Base-by-base conservation (phyloP, 2,329 filamentous ascomycete genomes). In the Neonectria hederae region DNA sequence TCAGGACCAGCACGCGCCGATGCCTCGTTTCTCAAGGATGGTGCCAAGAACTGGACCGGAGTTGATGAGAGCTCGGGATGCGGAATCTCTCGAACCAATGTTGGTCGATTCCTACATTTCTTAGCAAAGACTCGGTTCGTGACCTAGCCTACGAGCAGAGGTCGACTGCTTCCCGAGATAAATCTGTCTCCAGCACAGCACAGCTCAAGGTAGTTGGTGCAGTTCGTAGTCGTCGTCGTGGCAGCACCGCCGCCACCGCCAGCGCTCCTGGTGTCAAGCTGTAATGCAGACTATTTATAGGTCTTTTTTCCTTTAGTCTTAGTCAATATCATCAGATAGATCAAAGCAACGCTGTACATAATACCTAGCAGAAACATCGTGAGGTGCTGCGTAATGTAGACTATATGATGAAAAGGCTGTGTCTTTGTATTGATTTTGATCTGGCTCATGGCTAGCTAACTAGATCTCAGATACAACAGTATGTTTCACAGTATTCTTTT, bases 21-120 rank as follows among this genome's bases (percentile, higher is more conserved):
- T 68, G 40, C 62, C 48, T 10, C 55, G n/a, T n/a, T 90, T 0
- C 83, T 97, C 24, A 86, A 86, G 74, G 83, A 84, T 4, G 90
- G 94, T 72, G 83, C 83, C 0, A 81, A 84, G 56, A 75, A 84
- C 83, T 85, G 86, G 86, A 85, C 87, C 0, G 84, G 84, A 1
- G 76, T 86, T 35, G 87, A 90, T 67, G 84, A 84, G 69, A 87
- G 84, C 52, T 80, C 80, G 0, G 75, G 88, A 24, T 71, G 77
- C 17, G 75, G 74, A 46, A 69, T 78, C 22, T 68, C 53, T 5
- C 51, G 71, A 38, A 71, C 74, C 7, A 68, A 68, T 22, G 63
- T 78, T 13, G 73, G 74, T 9, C 55, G 67, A 6, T 77, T 72
- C 38, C 59, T 78, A 24, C 43, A 72, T 11, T 75, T 69, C 63